These are phyloP conservation scores for Hypoxylon subgilvum DNA, from an alignment of 495 filamentous ascomycete genomes.

Conservation along the genomic window DNA sequence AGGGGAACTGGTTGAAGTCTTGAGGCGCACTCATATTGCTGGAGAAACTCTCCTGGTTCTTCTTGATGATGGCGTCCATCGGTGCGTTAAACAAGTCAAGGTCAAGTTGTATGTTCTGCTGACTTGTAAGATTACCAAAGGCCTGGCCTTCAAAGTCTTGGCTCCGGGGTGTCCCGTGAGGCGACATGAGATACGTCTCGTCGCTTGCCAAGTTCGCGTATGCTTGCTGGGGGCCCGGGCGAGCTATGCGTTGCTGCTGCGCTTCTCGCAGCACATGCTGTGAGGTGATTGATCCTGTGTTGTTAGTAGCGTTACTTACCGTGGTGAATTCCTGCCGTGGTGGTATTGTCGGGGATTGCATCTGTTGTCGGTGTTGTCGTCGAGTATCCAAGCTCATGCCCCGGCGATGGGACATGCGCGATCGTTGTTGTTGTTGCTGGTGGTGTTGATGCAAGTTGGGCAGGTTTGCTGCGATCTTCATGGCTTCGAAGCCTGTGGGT, in stretches of 20 bases:
- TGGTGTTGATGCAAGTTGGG: slow-evolving; percentile 59
- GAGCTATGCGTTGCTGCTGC: slow-evolving; percentile 74
- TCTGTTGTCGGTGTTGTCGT: slow-evolving; percentile 49
- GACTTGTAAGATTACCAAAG: slow-evolving; percentile 39
- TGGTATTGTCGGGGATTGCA: slow-evolving; percentile 48
- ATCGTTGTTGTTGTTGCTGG: slow-evolving; percentile 46
- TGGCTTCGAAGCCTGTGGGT: slow-evolving; percentile 72
- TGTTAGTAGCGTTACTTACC: slow-evolving; percentile 66
- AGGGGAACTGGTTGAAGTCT: slow-evolving; percentile 51
- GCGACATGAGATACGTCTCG: slow-evolving; percentile 54
- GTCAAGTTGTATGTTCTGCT: slow-evolving; percentile 43
- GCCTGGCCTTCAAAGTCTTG: slow-evolving; percentile 49
- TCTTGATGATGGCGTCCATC: slow-evolving; percentile 51
- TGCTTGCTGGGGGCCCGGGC: slow-evolving; percentile 61
- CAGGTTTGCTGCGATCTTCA: slow-evolving; percentile 65
- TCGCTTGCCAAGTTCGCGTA: slow-evolving; percentile 46
- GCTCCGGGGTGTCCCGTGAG: slow-evolving; percentile 53
- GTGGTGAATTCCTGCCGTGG: slow-evolving; percentile 58
- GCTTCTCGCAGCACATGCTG: slow-evolving; percentile 72
- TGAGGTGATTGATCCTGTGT: slow-evolving; percentile 61
- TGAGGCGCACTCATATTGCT: slow-evolving; percentile 37
- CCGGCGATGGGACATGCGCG: slow-evolving; percentile 67
- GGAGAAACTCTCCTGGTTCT: slow-evolving; percentile 48
- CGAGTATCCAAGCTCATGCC: slow-evolving; percentile 80
- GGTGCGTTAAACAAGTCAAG: slow-evolving; percentile 51